These are phyloP conservation scores for Hemisphaericaspora lyxosophila DNA, from an alignment of 1,139 yeast genomes.

Conservation along the genomic window DNA sequence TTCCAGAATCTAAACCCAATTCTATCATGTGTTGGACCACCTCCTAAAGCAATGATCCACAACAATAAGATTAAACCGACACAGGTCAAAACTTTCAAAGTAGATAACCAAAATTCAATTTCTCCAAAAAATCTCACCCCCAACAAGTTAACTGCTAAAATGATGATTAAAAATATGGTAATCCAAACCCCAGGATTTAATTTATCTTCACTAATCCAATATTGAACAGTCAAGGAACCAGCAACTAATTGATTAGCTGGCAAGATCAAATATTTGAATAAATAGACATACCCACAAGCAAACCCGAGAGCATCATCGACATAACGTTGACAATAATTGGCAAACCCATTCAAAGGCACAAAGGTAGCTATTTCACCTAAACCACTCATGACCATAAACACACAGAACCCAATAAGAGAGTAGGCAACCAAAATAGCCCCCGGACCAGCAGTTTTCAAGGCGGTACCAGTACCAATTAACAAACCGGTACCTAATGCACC, in stretches of 20 bases:
- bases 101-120: conserved; percentile 65
- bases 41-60: conserved; percentile 54
- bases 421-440: conserved; percentile 65
- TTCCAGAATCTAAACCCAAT: conserved; percentile 69
- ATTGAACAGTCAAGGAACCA: conserved; percentile 59
- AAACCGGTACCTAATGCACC: conserved; percentile 65
- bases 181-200: conserved; percentile 64
- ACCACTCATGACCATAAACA: conserved; percentile 67
- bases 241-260: conserved; percentile 66
- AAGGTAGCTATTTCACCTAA: conserved; percentile 77
- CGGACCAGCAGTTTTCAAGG: conserved; percentile 67
- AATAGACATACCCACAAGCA: conserved; percentile 70
- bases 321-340: conserved; percentile 67
- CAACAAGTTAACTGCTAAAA: conserved; percentile 54
- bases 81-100: conserved; percentile 59
- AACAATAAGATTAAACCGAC: conserved; percentile 52
- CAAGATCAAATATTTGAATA: conserved; percentile 59
- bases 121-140: conserved; percentile 67
- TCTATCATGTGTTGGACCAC: conserved; percentile 60
- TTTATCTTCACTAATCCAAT: conserved; percentile 51
- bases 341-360: conserved; percentile 69
- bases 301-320: conserved; percentile 72
- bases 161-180: conserved; percentile 48
- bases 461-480: conserved; percentile 67
- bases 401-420: conserved; percentile 59